These are phyloP conservation scores for Hyphopichia fennica DNA, from an alignment of 1,139 yeast species.

Conservation along the genomic window DNA sequence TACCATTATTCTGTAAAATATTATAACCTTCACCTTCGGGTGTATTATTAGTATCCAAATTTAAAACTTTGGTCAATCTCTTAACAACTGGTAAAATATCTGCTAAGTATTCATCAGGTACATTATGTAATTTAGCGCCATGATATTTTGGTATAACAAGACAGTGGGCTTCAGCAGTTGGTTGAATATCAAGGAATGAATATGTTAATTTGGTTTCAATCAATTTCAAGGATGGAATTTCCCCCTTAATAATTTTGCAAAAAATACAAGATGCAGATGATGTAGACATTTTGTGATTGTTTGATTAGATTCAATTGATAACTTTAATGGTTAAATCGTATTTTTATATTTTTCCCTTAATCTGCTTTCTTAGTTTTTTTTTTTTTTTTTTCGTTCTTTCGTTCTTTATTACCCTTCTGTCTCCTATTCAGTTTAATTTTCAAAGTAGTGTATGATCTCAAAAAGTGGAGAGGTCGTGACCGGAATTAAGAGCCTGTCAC, in stretches of 20 bases:
- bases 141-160: slow-evolving; percentile 88
- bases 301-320: not conserved
- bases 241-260: slow-evolving; percentile 91
- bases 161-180: slow-evolving; percentile 85
- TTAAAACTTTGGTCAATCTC: slow-evolving; percentile 73
- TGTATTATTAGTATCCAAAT: slow-evolving; percentile 51
- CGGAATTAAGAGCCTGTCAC: no score
- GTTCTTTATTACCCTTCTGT: not conserved
- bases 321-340: slow-evolving; percentile 3
- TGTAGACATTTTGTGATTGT: slow-evolving; percentile 23
- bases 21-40: slow-evolving; percentile 85
- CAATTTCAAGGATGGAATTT: slow-evolving; percentile 87
- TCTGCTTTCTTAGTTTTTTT: no score
- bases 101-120: slow-evolving; percentile 85
- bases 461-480: no score
- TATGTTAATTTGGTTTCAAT: slow-evolving; percentile 77
- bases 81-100: slow-evolving; percentile 88
- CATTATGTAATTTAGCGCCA: slow-evolving; percentile 86
- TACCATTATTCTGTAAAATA: slow-evolving; percentile 86
- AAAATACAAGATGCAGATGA: slow-evolving; percentile 68
- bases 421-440: no score
- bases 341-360: not conserved
- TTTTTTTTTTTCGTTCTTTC: no score
- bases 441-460: no score
- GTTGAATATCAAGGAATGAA: slow-evolving; percentile 91